A percentile compares a stretch with the other conserved stretches of the same genome.
phyloP scores from a whole-genome alignment of 1,284 basidiomycete genomes.

The Melanopsichium pennsylvanicum region DNA sequence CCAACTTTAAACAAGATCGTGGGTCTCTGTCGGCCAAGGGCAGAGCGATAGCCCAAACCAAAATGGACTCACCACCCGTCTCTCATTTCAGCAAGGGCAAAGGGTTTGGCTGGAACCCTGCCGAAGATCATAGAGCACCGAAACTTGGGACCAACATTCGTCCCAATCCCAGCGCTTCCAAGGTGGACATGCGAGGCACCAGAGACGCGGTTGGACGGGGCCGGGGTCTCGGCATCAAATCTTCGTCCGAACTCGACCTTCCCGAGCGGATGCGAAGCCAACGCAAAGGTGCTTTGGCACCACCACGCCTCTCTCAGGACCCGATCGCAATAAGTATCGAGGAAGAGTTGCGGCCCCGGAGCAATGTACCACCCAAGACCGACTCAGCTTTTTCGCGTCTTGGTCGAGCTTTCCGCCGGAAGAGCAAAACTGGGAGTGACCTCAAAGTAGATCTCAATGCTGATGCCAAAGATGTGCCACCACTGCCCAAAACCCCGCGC shows the following conservation, averaged over 20 bases:
- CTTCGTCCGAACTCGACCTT: slow-evolving; percentile 35
- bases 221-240: slow-evolving; percentile 23
- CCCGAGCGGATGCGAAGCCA: slow-evolving; percentile 39
- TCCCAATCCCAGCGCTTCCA: slow-evolving; percentile 1
- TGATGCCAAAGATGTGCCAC: slow-evolving; percentile 6
- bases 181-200: slow-evolving; percentile 6
- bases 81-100: slow-evolving; percentile 37
- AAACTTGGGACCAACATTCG: slow-evolving; percentile 21
- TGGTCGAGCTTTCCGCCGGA: slow-evolving; percentile 42
- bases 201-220: slow-evolving; percentile 13
- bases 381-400: slow-evolving; percentile 39
- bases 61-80: slow-evolving; percentile 28
- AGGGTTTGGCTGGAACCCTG: slow-evolving; percentile 39
- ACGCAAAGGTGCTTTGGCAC: slow-evolving; percentile 29
- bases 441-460: slow-evolving; percentile 14
- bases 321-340: slow-evolving; percentile 37
- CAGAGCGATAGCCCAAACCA: not conserved
- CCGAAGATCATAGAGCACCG: slow-evolving; percentile 10
- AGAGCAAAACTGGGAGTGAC: slow-evolving; percentile 41
- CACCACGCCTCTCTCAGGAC: slow-evolving; percentile 37
- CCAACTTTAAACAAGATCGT: slow-evolving; percentile 10
- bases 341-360: slow-evolving; percentile 19
- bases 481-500: slow-evolving; percentile 18
- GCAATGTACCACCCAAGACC: slow-evolving; percentile 1
- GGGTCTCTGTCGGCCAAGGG: not conserved